Evolutionary conservation across 495 filamentous ascomycete species (phyloP).

Genomic region (Lasiosphaeriaceae sp.): DNA sequence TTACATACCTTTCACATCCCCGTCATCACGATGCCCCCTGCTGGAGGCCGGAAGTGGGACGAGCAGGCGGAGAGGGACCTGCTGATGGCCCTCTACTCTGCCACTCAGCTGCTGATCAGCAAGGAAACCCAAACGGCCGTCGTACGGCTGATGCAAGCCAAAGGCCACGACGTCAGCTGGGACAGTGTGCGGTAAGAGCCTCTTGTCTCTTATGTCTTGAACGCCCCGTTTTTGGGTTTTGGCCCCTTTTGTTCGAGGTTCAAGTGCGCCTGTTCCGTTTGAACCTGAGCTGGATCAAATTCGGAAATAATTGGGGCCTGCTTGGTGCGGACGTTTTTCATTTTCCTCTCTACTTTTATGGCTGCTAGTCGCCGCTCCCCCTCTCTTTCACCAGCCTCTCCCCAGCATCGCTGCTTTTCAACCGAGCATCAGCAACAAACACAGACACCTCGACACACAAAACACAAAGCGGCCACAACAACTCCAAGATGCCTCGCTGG

Average conservation of each 20-base stretch:
- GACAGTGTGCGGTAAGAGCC: conserved; percentile 17
- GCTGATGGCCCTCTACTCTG: conserved; percentile 4
- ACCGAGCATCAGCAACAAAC: too few species aligned
- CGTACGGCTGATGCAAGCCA: not conserved
- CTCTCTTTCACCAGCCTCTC: too few species aligned
- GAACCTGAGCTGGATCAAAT: too few species aligned
- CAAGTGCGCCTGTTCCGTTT: too few species aligned
- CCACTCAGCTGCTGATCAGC: not conserved
- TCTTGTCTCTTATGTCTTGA: not conserved
- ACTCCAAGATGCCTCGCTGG: conserved; percentile 19
- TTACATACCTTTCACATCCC: not conserved
- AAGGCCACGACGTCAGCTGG: conserved; percentile 15
- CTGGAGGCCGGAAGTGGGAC: conserved; percentile 14
- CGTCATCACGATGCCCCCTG: not conserved
- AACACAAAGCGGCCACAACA: not conserved
- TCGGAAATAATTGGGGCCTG: too few species aligned
- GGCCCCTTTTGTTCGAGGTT: not conserved
- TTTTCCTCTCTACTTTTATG: too few species aligned
- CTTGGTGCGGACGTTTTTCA: too few species aligned
- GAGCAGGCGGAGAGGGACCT: conserved; percentile 7
- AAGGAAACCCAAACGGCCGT: conserved; percentile 1
- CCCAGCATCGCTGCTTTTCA: too few species aligned
- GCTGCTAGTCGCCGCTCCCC: too few species aligned
- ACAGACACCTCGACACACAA: too few species aligned
- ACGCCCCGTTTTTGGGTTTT: not conserved